These are phyloP conservation scores for Phaeolepiota aurea DNA, from an alignment of 768 basidiomycete genomes.

Conservation along the genomic window DNA sequence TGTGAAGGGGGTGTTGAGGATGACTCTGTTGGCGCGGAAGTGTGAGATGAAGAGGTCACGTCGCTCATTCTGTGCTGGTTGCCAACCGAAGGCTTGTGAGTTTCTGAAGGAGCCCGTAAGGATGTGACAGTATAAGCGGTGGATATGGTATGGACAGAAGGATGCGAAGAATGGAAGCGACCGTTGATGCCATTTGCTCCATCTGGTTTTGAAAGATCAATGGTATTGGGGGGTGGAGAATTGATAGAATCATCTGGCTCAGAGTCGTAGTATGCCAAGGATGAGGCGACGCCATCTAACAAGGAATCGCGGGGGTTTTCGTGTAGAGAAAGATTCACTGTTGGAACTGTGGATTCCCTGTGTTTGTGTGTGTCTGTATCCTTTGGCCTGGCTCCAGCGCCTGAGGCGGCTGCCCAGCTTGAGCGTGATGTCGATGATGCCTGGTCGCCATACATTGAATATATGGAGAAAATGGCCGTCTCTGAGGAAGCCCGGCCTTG, in stretches of 20 bases:
- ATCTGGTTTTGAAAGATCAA: neutral
- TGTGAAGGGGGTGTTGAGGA: constrained; percentile 14
- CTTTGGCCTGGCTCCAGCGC: constrained; percentile 16
- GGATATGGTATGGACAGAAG: constrained; percentile 18
- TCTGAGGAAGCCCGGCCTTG: constrained; percentile 56
- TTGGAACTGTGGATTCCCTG: constrained; percentile 17
- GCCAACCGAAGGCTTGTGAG: constrained; percentile 19
- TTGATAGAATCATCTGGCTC: constrained; percentile 7
- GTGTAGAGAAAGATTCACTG: constrained; percentile 23
- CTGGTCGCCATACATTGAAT: constrained; percentile 79
- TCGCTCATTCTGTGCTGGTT: constrained; percentile 17
- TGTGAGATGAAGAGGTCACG: constrained; percentile 21
- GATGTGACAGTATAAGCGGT: constrained; percentile 22
- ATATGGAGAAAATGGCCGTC: constrained; percentile 75
- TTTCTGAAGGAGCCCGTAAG: constrained; percentile 19
- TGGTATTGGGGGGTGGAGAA: neutral
- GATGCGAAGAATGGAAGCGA: constrained; percentile 2
- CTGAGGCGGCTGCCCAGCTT: constrained; percentile 35
- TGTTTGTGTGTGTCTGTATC: constrained; percentile 15
- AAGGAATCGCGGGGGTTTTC: constrained; percentile 18
- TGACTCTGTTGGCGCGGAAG: constrained; percentile 17
- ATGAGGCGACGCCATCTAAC: constrained; percentile 16
- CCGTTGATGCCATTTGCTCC: constrained; percentile 1
- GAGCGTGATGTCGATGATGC: constrained; percentile 20
- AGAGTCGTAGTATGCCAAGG: constrained; percentile 22